Conservation (phyloP, 23 red algal genomes). For the Gracilariopsis chorda region DNA sequence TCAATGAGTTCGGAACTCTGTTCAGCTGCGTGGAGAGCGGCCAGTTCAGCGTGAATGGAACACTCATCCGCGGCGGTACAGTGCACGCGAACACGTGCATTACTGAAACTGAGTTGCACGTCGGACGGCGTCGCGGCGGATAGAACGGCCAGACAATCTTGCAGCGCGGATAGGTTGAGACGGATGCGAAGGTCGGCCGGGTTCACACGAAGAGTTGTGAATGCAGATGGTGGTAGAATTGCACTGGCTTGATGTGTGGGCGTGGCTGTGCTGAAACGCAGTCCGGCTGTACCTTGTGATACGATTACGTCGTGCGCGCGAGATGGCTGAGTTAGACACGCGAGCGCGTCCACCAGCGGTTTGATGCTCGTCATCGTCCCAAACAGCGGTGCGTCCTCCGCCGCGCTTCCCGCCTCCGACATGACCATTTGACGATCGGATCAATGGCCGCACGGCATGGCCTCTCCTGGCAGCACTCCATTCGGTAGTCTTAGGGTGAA, state of each 20-base stretch:
- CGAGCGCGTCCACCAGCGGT: constrained; percentile 44
- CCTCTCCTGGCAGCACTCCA: too few relatives aligned
- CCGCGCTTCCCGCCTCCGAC: not conserved
- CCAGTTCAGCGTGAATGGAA: not conserved
- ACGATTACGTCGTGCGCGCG: constrained; percentile 38
- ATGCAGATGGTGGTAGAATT: constrained; percentile 26
- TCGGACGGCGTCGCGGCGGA: not conserved
- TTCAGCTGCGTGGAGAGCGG: not conserved
- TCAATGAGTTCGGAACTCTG: not conserved
- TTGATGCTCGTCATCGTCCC: constrained; percentile 8
- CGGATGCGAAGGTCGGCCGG: not conserved
- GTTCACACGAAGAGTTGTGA: not conserved
- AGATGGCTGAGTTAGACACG: constrained; percentile 10
- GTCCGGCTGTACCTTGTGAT: not conserved
- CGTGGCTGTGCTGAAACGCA: not conserved
- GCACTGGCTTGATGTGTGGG: constrained; percentile 21
- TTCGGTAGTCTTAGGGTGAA: too few relatives aligned
- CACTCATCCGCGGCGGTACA: not conserved
- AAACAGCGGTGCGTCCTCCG: not conserved
- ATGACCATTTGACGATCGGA: too few relatives aligned
- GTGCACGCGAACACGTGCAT: not conserved
- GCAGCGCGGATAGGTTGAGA: constrained; percentile 35
- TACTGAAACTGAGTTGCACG: constrained; percentile 7
- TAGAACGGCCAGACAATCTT: constrained; percentile 39
- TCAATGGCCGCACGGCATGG: too few relatives aligned